Evolutionary conservation across 768 basidiomycete genomes (phyloP), one percentile per base, ranked within the genome.

Genomic region (Cubamyces lactineus): DNA sequence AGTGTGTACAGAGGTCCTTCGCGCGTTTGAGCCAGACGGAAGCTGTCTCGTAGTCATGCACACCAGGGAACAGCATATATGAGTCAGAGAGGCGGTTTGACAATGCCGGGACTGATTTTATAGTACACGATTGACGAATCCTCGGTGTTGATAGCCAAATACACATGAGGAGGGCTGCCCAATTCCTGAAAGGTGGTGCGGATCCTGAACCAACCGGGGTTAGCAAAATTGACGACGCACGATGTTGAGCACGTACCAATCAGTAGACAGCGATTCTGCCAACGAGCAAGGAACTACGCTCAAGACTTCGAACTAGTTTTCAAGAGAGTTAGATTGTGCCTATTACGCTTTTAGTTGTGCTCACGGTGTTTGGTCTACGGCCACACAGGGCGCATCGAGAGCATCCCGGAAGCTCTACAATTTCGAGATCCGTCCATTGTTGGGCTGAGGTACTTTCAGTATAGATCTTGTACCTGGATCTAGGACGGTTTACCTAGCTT

Each of bases 111-210:
- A 69, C 86, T 88, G 61, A 93, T 79, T 68, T 89, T 91, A 75
- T 93, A 93, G 73, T 93, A 93, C 53, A 93, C 91, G 48, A 89
- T 87, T 9, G 91, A 92, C 12, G 91, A 86, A 67, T 93, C 91
- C 53, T 89, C 85, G 0, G 87, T 82, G 46, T 85, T 86, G 58
- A 92, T 87, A 13, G 87, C 91, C 30, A 93, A 72, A 67, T 84
- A 88, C 49, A 92, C 73, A 55, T 83, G 78, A 41, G 78, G 71
- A 13, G 80, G 80, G 47, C 76, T 73, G 7, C 73, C 74, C 13
- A 91, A 75, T 13, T 75, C 77, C 7, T 72, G 67, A 71, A 91
- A 92, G 2, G 86, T 64, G 23, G 63, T 60, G 11, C 84, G 77
- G 6, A 90, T 74, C 85, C 88, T 90, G 48, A 13, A 42, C 24